Base-by-base conservation (phyloP, 306 rosid genomes). In the Prunus kanzakura region DNA sequence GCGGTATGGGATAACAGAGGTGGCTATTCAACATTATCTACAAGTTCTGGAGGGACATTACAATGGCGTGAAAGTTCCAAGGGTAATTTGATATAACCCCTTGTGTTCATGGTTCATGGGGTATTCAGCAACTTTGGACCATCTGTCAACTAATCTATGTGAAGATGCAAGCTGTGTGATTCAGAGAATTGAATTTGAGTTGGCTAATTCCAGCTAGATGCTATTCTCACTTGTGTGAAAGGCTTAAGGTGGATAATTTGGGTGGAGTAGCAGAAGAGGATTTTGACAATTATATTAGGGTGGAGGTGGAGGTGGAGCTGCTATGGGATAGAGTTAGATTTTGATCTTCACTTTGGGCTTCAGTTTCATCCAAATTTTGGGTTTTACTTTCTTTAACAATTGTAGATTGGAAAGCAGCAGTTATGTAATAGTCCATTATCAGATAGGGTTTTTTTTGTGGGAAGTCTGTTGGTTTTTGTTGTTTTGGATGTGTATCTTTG, bases 331-430 rank as follows among this genome's bases (percentile, higher is more conserved):
- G 47, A 64, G 22, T 64, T 64, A 32, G 47, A 0, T 20, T 43
- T 20, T 43, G 52, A 66, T 43, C 32, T 66, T 66, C 15, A 66
- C 52, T 66, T 66, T 43, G 29, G 60, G 52, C 71, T 43, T 66
- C 16, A 10, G 30, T 20, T 43, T 66, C 23, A 35, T 64, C 69
- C 12, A 1, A 35, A 20, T 8, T 19, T 19, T 6, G 23, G 6
- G 54, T 43, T 66, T 30, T 14, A 43, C 23, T n/a, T 67, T 67
- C 71, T 20, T 67, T n/a, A 4, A 11, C 29, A 20, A 20, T 41
- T 65, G 19, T 4, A 68, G 22, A 68, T 68, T 25, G 73, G 58
- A 49, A 47, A 8, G 32, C 43, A 69, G 73, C 61, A 27, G 16
- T 69, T 16, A 29, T 27, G 43, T 50, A 50, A 13, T 69, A 29